Base-by-base conservation (phyloP, 164 flowering plant genomes). In the Magnolia changhungtana region DNA sequence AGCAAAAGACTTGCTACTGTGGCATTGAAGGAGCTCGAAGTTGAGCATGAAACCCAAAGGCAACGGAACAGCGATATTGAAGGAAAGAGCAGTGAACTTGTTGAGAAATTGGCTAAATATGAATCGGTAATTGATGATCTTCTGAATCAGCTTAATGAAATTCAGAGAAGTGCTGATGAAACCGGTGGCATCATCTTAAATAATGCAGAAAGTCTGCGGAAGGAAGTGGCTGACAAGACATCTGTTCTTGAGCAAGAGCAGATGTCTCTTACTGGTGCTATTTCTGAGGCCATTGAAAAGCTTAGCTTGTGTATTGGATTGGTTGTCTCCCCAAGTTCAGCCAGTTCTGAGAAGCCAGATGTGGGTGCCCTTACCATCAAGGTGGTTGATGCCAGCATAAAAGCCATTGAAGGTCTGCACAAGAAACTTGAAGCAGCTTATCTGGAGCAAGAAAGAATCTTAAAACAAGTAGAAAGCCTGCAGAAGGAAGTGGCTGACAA, bases 161-260 rank as follows among this genome's bases (percentile, higher is more conserved):
- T 91, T 19, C 84, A 84, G 77, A 75, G 72, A 67, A 83, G 75
- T 74, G 87, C 86, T 23, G 80, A 80, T 80, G 88, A 84, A 67
- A 82, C 74, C 82, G 79, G 78, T 52, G 80, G 87, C 45, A 19
- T 70, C 0, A 45, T 89, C 2, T 23, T 75, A 23, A 72, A 72
- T 78, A 90, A 88, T 71, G 52, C 89, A 71, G 89, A 85, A 72
- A 72, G 37, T 75, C 79, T 92, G 82, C 84, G 89, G 82, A 83
- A 80, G 45, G 92, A 87, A 70, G 82, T 78, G 21, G 72, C 77
- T 63, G 88, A 85, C 23, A 87, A 78, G 74, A 77, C 75, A 29
- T 75, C 76, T 59, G 31, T 55, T 31, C 82, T 90, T 49, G 88
- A 89, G 80, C 81, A 84, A 67, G 86, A 86, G 63, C 86, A 90